phyloP scores from a whole-genome alignment of 2,329 filamentous ascomycete species.

The Grosmannia serpens region DNA sequence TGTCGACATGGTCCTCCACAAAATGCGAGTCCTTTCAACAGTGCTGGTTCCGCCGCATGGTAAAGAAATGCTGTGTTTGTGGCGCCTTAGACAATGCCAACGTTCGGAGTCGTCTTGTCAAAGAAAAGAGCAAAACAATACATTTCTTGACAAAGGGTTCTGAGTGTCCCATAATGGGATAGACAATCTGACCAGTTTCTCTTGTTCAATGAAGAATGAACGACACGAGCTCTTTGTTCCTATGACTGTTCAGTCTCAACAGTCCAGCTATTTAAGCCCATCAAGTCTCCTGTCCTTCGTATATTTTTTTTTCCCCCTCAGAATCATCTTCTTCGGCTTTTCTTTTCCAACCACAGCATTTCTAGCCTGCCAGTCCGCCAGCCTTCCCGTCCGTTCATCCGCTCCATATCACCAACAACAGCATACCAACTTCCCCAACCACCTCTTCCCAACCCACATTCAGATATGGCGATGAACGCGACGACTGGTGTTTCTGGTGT shows the following conservation, averaged over 20 bases:
- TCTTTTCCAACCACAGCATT: not conserved
- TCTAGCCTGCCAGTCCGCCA: not conserved
- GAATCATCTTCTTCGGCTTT: not conserved
- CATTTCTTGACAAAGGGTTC: no score
- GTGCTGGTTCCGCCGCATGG: no score
- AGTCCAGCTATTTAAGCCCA: not conserved
- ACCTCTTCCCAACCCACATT: not conserved
- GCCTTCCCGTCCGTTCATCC: not conserved
- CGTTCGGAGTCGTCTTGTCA: no score
- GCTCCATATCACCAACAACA: not conserved
- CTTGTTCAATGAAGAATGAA: not conserved
- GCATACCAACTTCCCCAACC: not conserved
- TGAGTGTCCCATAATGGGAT: no score
- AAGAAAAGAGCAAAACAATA: no score
- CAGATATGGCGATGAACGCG: not conserved
- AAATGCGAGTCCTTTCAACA: no score
- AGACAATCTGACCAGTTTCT: no score
- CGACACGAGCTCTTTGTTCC: not conserved
- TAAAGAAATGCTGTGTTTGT: no score
- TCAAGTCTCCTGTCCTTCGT: not conserved
- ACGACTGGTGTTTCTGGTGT: not conserved
- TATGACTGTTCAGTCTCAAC: not conserved
- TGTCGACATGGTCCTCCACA: no score
- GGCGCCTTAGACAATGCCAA: no score
- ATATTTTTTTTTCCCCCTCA: not conserved